phyloP scores from a whole-genome alignment of 495 filamentous ascomycete species.

The Penicillium malachiteum region DNA sequence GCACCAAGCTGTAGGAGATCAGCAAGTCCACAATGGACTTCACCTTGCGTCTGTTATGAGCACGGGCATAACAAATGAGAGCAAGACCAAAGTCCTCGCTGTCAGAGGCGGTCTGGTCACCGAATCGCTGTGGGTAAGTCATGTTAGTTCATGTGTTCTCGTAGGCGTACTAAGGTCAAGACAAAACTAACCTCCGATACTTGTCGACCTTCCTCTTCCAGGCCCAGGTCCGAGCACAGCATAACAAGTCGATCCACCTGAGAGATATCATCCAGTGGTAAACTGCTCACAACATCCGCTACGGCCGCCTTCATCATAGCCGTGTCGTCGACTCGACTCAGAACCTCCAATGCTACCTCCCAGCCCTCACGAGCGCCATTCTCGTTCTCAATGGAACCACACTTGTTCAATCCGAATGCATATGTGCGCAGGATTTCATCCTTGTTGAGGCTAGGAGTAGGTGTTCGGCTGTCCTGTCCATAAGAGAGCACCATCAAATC shows the following conservation, averaged over 20 bases:
- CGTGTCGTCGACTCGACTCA: conserved; percentile 69
- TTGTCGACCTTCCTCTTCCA: conserved; percentile 67
- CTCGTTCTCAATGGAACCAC: conserved; percentile 39
- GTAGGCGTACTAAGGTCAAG: not conserved
- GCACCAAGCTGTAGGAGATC: conserved; percentile 78
- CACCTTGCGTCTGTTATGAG: conserved; percentile 70
- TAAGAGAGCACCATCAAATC: conserved; percentile 65
- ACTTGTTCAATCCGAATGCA: conserved; percentile 53
- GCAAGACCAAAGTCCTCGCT: conserved; percentile 76
- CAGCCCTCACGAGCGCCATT: conserved; percentile 64
- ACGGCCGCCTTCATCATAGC: conserved; percentile 67
- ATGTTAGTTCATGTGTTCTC: conserved; percentile 2
- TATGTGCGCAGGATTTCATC: conserved; percentile 75
- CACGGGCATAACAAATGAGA: conserved; percentile 81
- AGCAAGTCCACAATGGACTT: conserved; percentile 80
- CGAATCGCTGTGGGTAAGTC: conserved; percentile 60
- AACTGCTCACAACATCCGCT: conserved; percentile 57
- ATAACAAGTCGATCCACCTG: conserved; percentile 74
- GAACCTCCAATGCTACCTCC: conserved; percentile 77
- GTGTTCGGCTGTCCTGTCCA: conserved; percentile 31
- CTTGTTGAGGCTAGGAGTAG: conserved; percentile 39
- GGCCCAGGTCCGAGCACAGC: conserved; percentile 65
- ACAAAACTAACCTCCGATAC: conserved; percentile 62
- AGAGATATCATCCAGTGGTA: conserved; percentile 61
- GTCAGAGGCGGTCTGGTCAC: conserved; percentile 62